Evolutionary conservation across 1,284 basidiomycete genomes (phyloP).

Genomic region (Coniophora puteana): DNA sequence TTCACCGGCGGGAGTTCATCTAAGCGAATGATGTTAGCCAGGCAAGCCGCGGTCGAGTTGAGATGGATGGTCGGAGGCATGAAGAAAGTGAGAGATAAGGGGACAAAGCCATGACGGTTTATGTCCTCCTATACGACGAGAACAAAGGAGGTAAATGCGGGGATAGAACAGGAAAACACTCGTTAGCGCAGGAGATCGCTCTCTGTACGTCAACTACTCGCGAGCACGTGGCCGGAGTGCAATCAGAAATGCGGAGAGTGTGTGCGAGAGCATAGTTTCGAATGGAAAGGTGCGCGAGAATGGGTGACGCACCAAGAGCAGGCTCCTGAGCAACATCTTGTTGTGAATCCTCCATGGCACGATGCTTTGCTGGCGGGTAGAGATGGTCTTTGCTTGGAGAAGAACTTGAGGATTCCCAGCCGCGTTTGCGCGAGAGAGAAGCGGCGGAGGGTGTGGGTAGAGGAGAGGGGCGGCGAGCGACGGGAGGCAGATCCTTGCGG

Average conservation of each 20-base stretch:
- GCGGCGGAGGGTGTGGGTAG: constrained; percentile 26
- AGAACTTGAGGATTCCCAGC: constrained; percentile 61
- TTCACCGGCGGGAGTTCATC: constrained; percentile 53
- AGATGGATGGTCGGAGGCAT: constrained; percentile 28
- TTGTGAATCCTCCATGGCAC: constrained; percentile 42
- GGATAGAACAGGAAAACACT: constrained; percentile 5
- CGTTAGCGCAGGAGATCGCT: too few species aligned
- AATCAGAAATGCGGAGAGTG: constrained; percentile 19
- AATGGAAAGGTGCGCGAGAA: constrained; percentile 40
- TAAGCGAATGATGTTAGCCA: constrained; percentile 27
- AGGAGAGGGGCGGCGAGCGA: constrained; percentile 26
- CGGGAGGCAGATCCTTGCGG: constrained; percentile 8
- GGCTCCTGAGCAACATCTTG: too few species aligned
- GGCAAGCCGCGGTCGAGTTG: constrained; percentile 24
- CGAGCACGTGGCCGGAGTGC: constrained; percentile 12
- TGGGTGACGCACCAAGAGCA: constrained; percentile 38
- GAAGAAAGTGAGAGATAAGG: constrained; percentile 22
- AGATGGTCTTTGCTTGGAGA: constrained; percentile 58
- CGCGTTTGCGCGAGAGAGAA: constrained; percentile 54
- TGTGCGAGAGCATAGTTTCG: constrained; percentile 1
- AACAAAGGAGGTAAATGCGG: constrained; percentile 8
- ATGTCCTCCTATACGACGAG: constrained; percentile 4
- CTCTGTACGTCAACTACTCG: too few species aligned
- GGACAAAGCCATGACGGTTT: too few species aligned
- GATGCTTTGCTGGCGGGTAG: constrained; percentile 61